phyloP scores from a whole-genome alignment of 768 basidiomycete species.

The Phlebiopsis gigantea region DNA sequence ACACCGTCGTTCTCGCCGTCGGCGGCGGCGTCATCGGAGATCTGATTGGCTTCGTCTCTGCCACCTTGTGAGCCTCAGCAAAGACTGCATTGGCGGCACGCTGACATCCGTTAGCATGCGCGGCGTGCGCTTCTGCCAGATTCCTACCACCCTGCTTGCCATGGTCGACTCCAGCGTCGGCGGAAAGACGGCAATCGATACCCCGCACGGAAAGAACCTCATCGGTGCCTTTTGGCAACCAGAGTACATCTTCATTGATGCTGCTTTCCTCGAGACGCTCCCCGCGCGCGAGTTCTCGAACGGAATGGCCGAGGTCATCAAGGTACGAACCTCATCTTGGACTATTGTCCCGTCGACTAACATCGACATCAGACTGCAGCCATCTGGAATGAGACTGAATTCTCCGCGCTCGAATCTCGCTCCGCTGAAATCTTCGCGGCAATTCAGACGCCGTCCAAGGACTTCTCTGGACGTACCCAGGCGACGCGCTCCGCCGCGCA shows the following conservation, averaged over 20 bases:
- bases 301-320: conserved; percentile 98
- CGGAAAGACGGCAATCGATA: conserved; percentile 99
- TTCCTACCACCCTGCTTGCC: conserved; percentile 92
- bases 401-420: conserved; percentile 81
- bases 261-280: conserved; percentile 90
- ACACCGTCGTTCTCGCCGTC: conserved; percentile 88
- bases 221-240: conserved; percentile 99
- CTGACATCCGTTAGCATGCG: conserved; percentile 68
- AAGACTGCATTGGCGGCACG: neutral
- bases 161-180: conserved; percentile 99
- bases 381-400: conserved; percentile 95
- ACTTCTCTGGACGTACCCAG: conserved; percentile 52
- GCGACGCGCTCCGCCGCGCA: conserved; percentile 70
- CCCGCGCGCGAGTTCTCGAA: conserved; percentile 94
- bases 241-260: conserved; percentile 94
- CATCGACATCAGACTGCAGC: conserved; percentile 74
- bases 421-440: conserved; percentile 83
- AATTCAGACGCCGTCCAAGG: conserved; percentile 63
- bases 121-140: conserved; percentile 91
- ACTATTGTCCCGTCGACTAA: neutral
- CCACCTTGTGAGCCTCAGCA: conserved; percentile 80
- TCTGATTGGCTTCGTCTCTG: conserved; percentile 92
- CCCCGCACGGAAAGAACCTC: conserved; percentile 95
- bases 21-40: conserved; percentile 98
- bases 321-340: conserved; percentile 45